Conservation (phyloP, 164 flowering plant species). For the Kalanchoe fedtschenkoi region DNA sequence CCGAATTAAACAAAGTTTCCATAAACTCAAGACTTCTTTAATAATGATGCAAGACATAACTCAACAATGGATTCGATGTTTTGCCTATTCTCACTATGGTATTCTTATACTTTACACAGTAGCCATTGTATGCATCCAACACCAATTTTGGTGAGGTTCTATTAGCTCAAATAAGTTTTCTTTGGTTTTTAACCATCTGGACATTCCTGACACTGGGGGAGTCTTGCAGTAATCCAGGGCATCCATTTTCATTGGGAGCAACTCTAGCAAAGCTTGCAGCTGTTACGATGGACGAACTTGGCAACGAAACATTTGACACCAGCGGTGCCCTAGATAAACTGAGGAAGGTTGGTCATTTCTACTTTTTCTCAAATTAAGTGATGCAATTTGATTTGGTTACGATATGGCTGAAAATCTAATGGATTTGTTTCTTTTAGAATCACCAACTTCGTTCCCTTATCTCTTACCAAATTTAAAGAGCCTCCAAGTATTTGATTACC, state of each 20-base stretch:
- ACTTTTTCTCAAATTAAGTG: not conserved
- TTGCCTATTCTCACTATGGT: not conserved
- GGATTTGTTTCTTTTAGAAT: not conserved
- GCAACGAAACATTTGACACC: slow-evolving; percentile 95
- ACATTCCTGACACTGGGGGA: not conserved
- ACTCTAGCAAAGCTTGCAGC: slow-evolving; percentile 98
- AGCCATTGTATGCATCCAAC: not conserved
- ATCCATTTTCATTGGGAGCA: slow-evolving; percentile 78
- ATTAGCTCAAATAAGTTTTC: not conserved
- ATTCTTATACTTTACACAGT: not conserved
- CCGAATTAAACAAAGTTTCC: too few relatives aligned
- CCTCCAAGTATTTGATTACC: not conserved
- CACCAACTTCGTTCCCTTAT: not conserved
- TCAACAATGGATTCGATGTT: too few relatives aligned
- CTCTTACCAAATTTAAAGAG: not conserved
- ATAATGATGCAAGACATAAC: too few relatives aligned
- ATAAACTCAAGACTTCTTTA: too few relatives aligned
- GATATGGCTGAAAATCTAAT: not conserved
- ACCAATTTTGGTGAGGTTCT: not conserved
- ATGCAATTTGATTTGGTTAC: not conserved
- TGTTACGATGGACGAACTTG: slow-evolving; percentile 91
- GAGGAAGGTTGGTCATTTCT: slow-evolving; percentile 57
- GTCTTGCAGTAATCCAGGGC: slow-evolving; percentile 71
- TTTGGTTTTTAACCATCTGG: not conserved
- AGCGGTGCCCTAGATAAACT: slow-evolving; percentile 93